Evolutionary conservation across 2,329 filamentous ascomycete genomes (phyloP).

Genomic region (Trichocomaceae sp.): DNA sequence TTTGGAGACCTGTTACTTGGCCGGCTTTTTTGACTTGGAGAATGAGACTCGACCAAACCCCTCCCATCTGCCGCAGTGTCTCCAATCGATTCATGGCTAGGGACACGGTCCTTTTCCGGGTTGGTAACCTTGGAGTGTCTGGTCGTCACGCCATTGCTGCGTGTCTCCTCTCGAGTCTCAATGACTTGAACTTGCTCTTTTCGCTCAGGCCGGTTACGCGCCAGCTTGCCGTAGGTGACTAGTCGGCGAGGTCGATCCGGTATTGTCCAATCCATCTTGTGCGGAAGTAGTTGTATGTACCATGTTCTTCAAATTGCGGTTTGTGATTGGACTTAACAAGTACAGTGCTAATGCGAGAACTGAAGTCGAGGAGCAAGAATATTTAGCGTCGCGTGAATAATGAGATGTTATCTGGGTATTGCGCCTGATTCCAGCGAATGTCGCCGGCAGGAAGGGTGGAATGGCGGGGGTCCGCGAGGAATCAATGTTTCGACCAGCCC

Average conservation of each 20-base stretch:
- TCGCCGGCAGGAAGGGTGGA: not conserved
- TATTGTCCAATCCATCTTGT: constrained; percentile 14
- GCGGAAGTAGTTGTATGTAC: not conserved
- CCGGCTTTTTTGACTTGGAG: constrained; percentile 23
- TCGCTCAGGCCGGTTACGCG: not conserved
- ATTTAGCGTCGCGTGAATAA: constrained; percentile 1
- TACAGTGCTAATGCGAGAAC: not conserved
- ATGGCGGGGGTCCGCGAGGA: not conserved
- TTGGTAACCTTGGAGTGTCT: not conserved
- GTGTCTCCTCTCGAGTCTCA: not conserved
- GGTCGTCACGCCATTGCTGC: constrained; percentile 2
- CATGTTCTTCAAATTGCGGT: not conserved
- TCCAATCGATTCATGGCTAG: not conserved
- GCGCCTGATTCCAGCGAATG: not conserved
- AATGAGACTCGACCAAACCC: constrained; percentile 16
- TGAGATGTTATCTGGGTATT: not conserved
- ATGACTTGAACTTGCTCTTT: not conserved
- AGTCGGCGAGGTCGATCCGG: constrained; percentile 23
- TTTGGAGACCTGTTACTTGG: constrained; percentile 16
- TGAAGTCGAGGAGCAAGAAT: not conserved
- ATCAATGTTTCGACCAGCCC: not conserved
- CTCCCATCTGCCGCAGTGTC: not conserved
- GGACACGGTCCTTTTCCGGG: not conserved
- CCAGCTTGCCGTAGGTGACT: constrained; percentile 34
- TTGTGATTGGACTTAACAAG: not conserved